These are phyloP conservation scores for Mycena rosella DNA, from an alignment of 768 basidiomycete genomes.

Conservation along the genomic window DNA sequence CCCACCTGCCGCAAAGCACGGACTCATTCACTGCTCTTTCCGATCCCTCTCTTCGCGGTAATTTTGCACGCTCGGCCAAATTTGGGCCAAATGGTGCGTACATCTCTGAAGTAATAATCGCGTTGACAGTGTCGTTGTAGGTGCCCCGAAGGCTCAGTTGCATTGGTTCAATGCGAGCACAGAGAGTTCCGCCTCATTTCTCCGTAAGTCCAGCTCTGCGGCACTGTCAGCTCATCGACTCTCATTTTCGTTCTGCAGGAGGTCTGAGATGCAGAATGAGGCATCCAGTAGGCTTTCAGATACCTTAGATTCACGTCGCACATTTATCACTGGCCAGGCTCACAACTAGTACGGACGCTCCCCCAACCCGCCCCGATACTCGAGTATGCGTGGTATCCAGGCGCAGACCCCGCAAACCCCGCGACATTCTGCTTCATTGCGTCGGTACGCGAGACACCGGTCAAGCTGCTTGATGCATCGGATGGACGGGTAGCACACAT, in stretches of 20 bases:
- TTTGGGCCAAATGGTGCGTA: constrained; percentile 67
- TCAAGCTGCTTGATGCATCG: constrained; percentile 85
- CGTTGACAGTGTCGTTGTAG: constrained; percentile 59
- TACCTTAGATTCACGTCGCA: no score
- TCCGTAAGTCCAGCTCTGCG: constrained; percentile 52
- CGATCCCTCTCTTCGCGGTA: constrained; percentile 46
- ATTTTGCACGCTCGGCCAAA: constrained; percentile 70
- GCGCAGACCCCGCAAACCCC: constrained; percentile 68
- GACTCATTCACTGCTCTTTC: constrained; percentile 32
- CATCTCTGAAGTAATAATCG: no score
- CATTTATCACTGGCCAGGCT: no score
- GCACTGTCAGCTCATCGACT: no score
- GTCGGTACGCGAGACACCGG: constrained; percentile 86
- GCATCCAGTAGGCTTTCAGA: constrained; percentile 18
- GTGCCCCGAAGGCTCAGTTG: constrained; percentile 79
- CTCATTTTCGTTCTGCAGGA: background rate
- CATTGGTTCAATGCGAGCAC: constrained; percentile 81
- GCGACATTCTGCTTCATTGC: constrained; percentile 86
- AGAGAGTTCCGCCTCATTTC: constrained; percentile 68
- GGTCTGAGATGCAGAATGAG: background rate
- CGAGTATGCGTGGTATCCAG: constrained; percentile 89
- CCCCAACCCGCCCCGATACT: constrained; percentile 81
- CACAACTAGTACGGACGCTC: constrained; percentile 7
- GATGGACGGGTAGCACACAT: constrained; percentile 88
- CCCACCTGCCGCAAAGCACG: constrained; percentile 28